A percentile compares a stretch with the other conserved stretches of the same genome.
Conservation (phyloP, 108 stramenopile genomes). For the Stephanodiscus minutulus region DNA sequence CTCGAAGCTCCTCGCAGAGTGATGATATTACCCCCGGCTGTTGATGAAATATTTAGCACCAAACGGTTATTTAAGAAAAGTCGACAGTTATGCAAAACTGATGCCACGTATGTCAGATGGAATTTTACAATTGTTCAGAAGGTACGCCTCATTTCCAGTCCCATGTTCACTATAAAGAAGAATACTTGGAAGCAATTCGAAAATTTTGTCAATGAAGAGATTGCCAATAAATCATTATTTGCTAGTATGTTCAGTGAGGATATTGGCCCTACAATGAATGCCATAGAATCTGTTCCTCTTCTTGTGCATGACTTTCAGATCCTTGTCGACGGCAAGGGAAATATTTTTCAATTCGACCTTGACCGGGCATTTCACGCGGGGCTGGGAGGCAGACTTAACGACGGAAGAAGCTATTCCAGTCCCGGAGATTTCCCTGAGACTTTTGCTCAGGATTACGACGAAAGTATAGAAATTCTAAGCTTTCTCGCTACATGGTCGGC, state of each 20-base stretch:
- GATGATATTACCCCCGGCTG: neutral
- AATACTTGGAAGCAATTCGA: neutral
- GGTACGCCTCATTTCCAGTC: neutral
- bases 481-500: neutral
- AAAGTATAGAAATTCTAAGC: neutral
- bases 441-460: neutral
- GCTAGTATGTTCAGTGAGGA: neutral
- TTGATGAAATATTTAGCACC: neutral
- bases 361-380: neutral
- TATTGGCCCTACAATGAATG: neutral
- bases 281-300: neutral
- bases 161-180: neutral
- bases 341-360: neutral
- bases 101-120: neutral
- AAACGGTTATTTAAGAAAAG: neutral
- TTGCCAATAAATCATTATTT: neutral
- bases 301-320: slow-evolving; percentile 3
- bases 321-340: neutral
- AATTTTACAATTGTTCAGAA: neutral
- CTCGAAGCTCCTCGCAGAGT: neutral
- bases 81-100: neutral
- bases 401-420: neutral
- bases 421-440: neutral
- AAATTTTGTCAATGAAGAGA: neutral
- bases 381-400: neutral